Evolutionary conservation across 2,329 filamentous ascomycete genomes (phyloP), one percentile per base, ranked within the genome.

Genomic region (Pseudogymnoascus sp.): DNA sequence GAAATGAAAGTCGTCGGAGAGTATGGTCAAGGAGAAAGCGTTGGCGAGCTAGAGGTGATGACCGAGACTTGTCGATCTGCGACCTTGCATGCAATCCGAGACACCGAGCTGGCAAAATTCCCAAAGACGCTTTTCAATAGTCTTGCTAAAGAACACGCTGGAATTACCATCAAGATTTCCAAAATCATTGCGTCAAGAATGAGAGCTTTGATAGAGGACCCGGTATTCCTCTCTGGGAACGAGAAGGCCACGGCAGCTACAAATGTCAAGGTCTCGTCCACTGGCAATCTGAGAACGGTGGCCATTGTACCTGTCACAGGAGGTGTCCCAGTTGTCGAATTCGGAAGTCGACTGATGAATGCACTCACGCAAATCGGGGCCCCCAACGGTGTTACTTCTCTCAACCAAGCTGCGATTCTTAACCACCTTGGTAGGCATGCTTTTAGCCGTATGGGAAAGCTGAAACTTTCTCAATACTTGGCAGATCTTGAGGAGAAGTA

Each of bases 401-500:
- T 99, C 12, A 97, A 96, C 67, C 93, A 99, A 75, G 88, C 92
- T 2, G 91, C 92, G 2, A 96, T 99, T 69, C 76, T 99, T 61
- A 96, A 95, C 68, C 95, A 99, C 73, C 82, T 99, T 1, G 94
- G 95, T 28, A 89, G 94, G 66, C 92, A 99, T 75, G 94, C 95
- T 0, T 99, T 99, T 74, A 97, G 90, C 75, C 90, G 89, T 69
- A 97, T 99, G 89, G 94, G 94, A 5, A 97, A 97, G 75, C 79
- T 99, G 28, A 97, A 96, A 75, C 79, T 99, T 5, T 91, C 93
- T 1, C 93, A 99, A 69, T 99, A 99, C 71, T 82, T 99, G 60
- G 94, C 95, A 1, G 94, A 99, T 71, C 80, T 99, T 10, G 94
- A 99, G 75, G 94, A 99, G 76, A 96, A 96, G 73, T 97, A 96